Percentiles rank a stretch among this genome's conserved stretches.
Conservation (phyloP, 495 filamentous ascomycete species). For the Aspergillus sclerotiicarbonarius region DNA sequence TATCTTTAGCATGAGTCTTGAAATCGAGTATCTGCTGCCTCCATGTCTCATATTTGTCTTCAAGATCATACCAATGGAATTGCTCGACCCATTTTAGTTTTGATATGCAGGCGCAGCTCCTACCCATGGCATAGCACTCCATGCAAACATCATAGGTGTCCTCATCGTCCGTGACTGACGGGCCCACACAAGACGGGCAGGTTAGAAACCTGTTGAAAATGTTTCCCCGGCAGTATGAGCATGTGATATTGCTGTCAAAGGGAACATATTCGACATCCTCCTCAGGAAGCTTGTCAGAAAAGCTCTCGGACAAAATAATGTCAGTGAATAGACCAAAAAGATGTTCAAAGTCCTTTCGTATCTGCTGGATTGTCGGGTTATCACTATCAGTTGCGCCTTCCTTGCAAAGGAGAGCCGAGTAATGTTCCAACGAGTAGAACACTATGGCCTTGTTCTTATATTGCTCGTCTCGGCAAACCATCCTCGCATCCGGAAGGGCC, state of each 20-base stretch:
- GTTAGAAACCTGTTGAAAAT: constrained; percentile 97
- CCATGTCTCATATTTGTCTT: constrained; percentile 77
- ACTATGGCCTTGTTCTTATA: constrained; percentile 98
- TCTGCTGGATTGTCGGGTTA: constrained; percentile 58
- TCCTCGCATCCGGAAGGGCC: constrained; percentile 78
- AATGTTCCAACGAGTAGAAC: constrained; percentile 77
- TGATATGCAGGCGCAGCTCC: constrained; percentile 84
- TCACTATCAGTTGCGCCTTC: constrained; percentile 36
- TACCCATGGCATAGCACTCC: constrained; percentile 93
- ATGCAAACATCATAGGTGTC: constrained; percentile 93
- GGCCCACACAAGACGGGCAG: constrained; percentile 70
- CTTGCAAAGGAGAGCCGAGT: constrained; percentile 60
- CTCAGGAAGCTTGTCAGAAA: constrained; percentile 57
- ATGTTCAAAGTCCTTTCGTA: constrained; percentile 73
- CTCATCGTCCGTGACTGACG: constrained; percentile 53
- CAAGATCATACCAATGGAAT: constrained; percentile 77
- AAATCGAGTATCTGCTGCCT: constrained; percentile 68
- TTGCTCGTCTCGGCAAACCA: constrained; percentile 97
- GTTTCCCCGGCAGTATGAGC: constrained; percentile 92
- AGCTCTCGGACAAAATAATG: constrained; percentile 81
- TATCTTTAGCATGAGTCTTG: constrained; percentile 57
- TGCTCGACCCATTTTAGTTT: constrained; percentile 89
- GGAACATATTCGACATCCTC: constrained; percentile 66
- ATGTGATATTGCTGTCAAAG: constrained; percentile 87
- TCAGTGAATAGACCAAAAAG: constrained; percentile 74